A percentile compares a stretch with the other conserved stretches of the same genome.
Evolutionary conservation across 148 eudicot species (phyloP).

Genomic region (Diospyros lotus): DNA sequence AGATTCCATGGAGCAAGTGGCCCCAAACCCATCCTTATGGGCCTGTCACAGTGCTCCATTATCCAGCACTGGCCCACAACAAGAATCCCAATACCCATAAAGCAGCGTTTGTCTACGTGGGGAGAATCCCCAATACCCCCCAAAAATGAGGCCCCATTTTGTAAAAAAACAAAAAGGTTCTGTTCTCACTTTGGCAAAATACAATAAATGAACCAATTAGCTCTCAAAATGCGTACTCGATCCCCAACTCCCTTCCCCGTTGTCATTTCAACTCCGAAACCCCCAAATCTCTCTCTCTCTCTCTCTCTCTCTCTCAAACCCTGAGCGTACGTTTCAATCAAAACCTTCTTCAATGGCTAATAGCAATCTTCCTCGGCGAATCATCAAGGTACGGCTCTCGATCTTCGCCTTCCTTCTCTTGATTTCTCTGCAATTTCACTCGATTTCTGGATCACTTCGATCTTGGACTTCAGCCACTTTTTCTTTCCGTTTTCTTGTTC

Average conservation of each 20-base stretch:
- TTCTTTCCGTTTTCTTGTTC: neutral
- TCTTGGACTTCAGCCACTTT: neutral
- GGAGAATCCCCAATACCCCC: neutral
- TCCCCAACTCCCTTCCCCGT: neutral
- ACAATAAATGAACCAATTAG: neutral
- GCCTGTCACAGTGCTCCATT: neutral
- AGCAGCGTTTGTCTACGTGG: neutral
- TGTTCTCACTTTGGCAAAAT: too few species aligned
- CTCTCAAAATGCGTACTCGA: neutral
- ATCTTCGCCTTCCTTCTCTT: constrained; percentile 15
- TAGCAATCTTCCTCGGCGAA: constrained; percentile 60
- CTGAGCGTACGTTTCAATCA: constrained; percentile 23
- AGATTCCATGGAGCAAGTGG: neutral
- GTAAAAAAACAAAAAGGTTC: neutral
- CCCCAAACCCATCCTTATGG: neutral
- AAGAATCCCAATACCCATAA: constrained; percentile 4
- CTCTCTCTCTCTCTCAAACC: constrained; percentile 10
- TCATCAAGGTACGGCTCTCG: constrained; percentile 48
- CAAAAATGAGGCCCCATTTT: neutral
- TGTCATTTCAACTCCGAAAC: neutral
- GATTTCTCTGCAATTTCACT: constrained; percentile 22
- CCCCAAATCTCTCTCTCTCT: constrained; percentile 11
- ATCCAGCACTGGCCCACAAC: neutral
- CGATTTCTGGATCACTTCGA: constrained; percentile 2
- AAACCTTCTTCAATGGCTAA: constrained; percentile 46